These are phyloP conservation scores for Umbelopsis sp. DNA, from an alignment of 371 early-diverging fungal species.

Conservation along the genomic window DNA sequence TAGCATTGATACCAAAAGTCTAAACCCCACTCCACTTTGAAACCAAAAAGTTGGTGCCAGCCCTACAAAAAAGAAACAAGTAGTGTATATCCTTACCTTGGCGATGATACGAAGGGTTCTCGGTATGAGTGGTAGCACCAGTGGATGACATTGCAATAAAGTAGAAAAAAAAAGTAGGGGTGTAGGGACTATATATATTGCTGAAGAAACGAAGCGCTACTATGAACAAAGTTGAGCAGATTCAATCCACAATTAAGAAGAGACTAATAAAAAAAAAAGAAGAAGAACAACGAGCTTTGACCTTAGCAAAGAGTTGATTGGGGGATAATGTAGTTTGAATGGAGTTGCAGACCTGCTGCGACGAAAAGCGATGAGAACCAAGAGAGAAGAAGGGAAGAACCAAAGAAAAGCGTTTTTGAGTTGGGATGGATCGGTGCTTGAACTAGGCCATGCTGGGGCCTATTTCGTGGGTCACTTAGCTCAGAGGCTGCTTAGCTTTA, in stretches of 20 bases:
- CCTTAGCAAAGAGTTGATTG: conserved; percentile 4
- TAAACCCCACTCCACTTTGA: too few species aligned
- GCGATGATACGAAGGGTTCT: neutral
- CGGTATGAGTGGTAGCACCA: neutral
- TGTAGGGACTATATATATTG: neutral
- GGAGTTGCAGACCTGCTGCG: conserved; percentile 8
- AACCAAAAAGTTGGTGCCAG: neutral
- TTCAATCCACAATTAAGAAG: neutral
- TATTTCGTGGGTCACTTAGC: conserved; percentile 16
- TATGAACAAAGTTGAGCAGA: neutral
- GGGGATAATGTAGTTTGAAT: neutral
- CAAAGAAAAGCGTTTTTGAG: neutral
- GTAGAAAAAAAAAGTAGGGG: neutral
- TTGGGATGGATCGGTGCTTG: neutral
- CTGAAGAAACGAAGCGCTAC: neutral
- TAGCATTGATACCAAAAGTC: too few species aligned
- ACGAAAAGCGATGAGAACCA: neutral
- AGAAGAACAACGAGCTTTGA: conserved; percentile 10
- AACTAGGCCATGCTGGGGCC: neutral
- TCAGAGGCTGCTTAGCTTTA: neutral
- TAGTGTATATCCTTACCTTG: neutral
- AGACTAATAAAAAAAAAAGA: neutral
- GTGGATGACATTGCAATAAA: neutral
- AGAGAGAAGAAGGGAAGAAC: neutral
- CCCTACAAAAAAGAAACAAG: neutral